phyloP scores from a whole-genome alignment of 2,329 filamentous ascomycete genomes.

The Colletotrichum camelliae region DNA sequence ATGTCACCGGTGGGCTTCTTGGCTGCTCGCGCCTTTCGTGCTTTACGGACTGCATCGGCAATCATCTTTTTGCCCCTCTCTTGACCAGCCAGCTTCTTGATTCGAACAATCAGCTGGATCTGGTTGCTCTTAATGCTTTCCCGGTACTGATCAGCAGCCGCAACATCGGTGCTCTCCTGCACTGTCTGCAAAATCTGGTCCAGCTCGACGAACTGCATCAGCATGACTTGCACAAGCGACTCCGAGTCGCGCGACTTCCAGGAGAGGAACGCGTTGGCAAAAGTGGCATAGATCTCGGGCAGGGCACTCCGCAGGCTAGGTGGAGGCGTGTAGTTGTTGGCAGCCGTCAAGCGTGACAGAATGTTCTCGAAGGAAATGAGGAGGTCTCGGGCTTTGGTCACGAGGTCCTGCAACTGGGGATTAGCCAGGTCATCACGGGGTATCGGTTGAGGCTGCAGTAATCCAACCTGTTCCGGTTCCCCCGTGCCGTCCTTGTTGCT shows the following conservation, averaged over 20 bases:
- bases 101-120: conserved; percentile 77
- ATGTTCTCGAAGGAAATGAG: conserved; percentile 80
- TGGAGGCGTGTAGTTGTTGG: conserved; percentile 72
- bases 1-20: conserved; percentile 74
- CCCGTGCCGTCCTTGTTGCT: conserved; percentile 70
- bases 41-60: conserved; percentile 75
- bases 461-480: conserved; percentile 62
- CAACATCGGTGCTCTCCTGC: conserved; percentile 76
- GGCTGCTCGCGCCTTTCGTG: conserved; percentile 66
- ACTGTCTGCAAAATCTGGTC: conserved; percentile 86
- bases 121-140: conserved; percentile 84
- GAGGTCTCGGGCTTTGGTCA: conserved; percentile 78
- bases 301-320: conserved; percentile 67
- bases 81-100: conserved; percentile 77
- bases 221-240: conserved; percentile 81
- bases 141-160: conserved; percentile 77
- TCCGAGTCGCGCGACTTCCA: conserved; percentile 85
- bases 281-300: conserved; percentile 73
- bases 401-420: conserved; percentile 71
- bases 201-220: conserved; percentile 84
- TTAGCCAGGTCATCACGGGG: conserved; percentile 61
- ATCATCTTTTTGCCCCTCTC: conserved; percentile 76
- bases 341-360: conserved; percentile 66
- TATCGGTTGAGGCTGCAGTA: conserved; percentile 47
- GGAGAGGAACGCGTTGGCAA: conserved; percentile 79